These are phyloP conservation scores for Rhodocollybia butyracea DNA, from an alignment of 768 basidiomycete genomes.

Conservation along the genomic window DNA sequence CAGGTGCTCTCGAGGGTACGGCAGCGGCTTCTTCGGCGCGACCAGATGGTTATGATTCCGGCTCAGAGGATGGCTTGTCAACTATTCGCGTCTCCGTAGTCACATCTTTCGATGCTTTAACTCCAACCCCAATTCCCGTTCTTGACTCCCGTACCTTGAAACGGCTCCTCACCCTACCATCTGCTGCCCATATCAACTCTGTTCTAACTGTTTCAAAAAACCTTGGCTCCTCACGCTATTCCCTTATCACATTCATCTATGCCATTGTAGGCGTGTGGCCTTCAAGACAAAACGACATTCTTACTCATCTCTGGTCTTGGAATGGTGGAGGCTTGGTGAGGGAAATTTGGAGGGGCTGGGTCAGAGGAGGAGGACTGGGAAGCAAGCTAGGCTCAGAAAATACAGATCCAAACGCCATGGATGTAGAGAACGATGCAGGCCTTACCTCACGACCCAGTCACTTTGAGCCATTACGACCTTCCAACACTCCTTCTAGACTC, in stretches of 20 bases:
- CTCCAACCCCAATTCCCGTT: conserved; percentile 28
- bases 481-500: conserved; percentile 24
- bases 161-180: conserved; percentile 57
- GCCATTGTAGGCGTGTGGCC: conserved; percentile 62
- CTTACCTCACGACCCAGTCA: not conserved
- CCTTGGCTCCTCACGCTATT: not conserved
- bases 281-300: conserved; percentile 48
- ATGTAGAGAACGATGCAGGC: conserved; percentile 34
- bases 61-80: conserved; percentile 34
- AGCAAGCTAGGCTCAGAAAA: conserved; percentile 12
- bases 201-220: conserved; percentile 45
- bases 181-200: conserved; percentile 48
- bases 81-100: conserved; percentile 35
- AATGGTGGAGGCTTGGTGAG: conserved; percentile 62
- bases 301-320: conserved; percentile 48
- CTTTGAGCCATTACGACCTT: conserved; percentile 2
- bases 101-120: conserved; percentile 25
- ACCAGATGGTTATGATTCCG: conserved; percentile 14
- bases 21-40: not conserved
- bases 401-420: not conserved
- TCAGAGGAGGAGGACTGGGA: conserved; percentile 57
- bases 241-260: conserved; percentile 39
- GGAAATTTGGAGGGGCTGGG: conserved; percentile 69
- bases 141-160: conserved; percentile 60
- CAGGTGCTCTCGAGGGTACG: conserved; percentile 43